Percentiles rank a stretch among this genome's conserved stretches.
These are phyloP conservation scores for Lachancea waltii DNA, from an alignment of 805 yeast genomes.

Conservation along the genomic window DNA sequence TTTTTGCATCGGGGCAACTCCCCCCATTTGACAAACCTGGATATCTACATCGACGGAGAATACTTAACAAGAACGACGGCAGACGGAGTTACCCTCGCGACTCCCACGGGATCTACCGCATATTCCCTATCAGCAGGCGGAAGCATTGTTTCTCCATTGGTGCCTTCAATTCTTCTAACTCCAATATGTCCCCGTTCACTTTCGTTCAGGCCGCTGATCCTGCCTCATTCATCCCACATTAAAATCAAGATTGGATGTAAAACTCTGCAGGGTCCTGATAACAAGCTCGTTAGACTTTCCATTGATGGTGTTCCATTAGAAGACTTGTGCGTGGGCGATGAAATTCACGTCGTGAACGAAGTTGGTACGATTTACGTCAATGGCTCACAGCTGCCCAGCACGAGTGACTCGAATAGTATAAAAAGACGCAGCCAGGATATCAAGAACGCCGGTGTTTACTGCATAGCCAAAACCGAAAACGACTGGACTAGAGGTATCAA, in stretches of 20 bases:
- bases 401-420: slow-evolving; percentile 8
- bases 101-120: slow-evolving; percentile 96
- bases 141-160: slow-evolving; percentile 83
- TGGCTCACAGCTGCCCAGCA: slow-evolving; percentile 42
- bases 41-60: slow-evolving; percentile 78
- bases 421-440: slow-evolving; percentile 16
- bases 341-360: slow-evolving; percentile 64
- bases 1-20: slow-evolving; percentile 81
- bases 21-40: slow-evolving; percentile 78
- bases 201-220: slow-evolving; percentile 80
- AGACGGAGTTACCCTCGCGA: slow-evolving; percentile 78
- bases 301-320: slow-evolving; percentile 82
- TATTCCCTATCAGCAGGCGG: slow-evolving; percentile 89
- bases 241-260: slow-evolving; percentile 53
- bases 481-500: slow-evolving; percentile 93
- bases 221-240: slow-evolving; percentile 75
- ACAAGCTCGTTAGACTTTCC: slow-evolving; percentile 49
- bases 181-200: slow-evolving; percentile 91
- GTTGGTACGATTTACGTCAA: slow-evolving; percentile 53
- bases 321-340: slow-evolving; percentile 67
- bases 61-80: slow-evolving; percentile 85
- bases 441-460: slow-evolving; percentile 64
- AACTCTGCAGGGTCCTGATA: slow-evolving; percentile 33
- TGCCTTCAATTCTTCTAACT: slow-evolving; percentile 72
- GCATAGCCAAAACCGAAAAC: slow-evolving; percentile 72